phyloP scores from a whole-genome alignment of 345 rosid species.

The Angophora floribunda region DNA sequence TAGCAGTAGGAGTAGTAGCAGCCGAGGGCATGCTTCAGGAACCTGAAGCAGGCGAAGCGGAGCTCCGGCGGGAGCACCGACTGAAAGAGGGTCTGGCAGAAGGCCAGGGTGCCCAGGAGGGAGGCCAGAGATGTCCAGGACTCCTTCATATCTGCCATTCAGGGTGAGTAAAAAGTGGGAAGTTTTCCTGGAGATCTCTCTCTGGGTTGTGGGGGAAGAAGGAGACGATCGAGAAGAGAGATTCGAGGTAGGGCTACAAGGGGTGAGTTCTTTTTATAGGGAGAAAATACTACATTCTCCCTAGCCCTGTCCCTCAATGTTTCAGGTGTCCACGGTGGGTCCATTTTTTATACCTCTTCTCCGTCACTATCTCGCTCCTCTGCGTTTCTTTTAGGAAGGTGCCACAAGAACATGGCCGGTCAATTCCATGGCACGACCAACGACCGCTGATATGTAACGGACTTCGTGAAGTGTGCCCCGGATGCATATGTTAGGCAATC shows the following conservation, averaged over 20 bases:
- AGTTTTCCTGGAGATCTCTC: neutral
- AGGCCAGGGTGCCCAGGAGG: constrained; percentile 6
- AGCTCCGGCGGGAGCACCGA: neutral
- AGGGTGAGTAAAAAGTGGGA: neutral
- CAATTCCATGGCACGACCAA: neutral
- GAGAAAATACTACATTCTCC: neutral
- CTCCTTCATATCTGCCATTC: neutral
- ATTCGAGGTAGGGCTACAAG: neutral
- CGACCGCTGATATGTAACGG: neutral
- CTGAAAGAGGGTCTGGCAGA: neutral
- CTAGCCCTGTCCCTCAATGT: neutral
- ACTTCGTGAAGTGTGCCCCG: neutral
- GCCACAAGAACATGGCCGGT: neutral
- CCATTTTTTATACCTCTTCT: no score
- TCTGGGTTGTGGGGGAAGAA: neutral
- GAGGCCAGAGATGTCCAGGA: neutral
- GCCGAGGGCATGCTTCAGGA: neutral
- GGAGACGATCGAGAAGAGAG: neutral
- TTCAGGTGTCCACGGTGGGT: no score
- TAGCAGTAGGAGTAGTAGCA: constrained; percentile 11
- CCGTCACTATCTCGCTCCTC: no score
- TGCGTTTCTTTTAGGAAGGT: neutral
- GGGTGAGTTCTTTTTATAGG: neutral
- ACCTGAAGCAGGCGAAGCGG: neutral
- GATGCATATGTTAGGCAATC: neutral